These are phyloP conservation scores for Fusarium torulosum DNA, from an alignment of 2,329 filamentous ascomycete species.

Conservation along the genomic window DNA sequence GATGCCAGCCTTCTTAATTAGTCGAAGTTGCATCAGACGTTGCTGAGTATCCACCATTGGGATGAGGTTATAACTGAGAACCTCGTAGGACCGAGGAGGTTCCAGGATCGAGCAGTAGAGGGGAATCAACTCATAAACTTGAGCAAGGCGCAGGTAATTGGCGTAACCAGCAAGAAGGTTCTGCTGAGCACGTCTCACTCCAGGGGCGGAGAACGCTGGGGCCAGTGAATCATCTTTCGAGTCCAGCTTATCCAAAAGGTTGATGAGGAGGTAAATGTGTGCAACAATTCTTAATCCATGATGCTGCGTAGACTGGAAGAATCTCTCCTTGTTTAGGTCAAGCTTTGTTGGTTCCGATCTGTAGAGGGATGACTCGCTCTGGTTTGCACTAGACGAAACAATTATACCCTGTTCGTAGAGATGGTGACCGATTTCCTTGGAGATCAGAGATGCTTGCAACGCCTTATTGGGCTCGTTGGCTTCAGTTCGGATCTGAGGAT, in stretches of 20 bases:
- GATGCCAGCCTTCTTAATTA: constrained; percentile 81
- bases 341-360: constrained; percentile 44
- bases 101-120: constrained; percentile 87
- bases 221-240: constrained; percentile 32
- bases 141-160: constrained; percentile 78
- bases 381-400: constrained; percentile 47
- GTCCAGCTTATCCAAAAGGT: constrained; percentile 73
- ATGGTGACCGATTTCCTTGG: constrained; percentile 69
- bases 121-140: constrained; percentile 83
- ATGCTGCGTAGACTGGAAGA: constrained; percentile 68
- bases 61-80: constrained; percentile 81
- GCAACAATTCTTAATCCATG: constrained; percentile 76
- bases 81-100: constrained; percentile 72
- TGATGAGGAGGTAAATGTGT: constrained; percentile 74
- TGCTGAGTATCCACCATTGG: constrained; percentile 75
- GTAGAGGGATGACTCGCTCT: constrained; percentile 48
- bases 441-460: constrained; percentile 80
- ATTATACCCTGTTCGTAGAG: constrained; percentile 69
- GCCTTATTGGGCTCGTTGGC: constrained; percentile 76
- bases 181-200: constrained; percentile 67
- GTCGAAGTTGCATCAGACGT: constrained; percentile 75
- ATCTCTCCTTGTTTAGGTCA: constrained; percentile 59
- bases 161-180: constrained; percentile 87
- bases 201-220: constrained; percentile 27
- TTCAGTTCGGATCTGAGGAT: constrained; percentile 68